These are phyloP conservation scores for Globisporangium irregulare DNA, from an alignment of 352 stramenopile genomes.

Conservation along the genomic window DNA sequence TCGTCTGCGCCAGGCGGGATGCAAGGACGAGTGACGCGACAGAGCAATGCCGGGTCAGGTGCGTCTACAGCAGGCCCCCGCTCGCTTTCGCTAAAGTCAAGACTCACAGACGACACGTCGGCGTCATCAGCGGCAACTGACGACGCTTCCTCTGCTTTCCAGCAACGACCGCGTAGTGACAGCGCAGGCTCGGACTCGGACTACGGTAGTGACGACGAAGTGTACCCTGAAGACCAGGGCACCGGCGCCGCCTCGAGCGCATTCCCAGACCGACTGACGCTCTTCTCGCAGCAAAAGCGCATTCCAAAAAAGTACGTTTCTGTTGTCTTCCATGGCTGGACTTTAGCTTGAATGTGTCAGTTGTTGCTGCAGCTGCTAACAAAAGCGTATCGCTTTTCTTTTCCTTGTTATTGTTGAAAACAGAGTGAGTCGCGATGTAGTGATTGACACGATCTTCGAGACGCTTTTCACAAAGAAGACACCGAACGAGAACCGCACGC, in stretches of 20 bases:
- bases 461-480: conserved; percentile 58
- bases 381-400: background rate
- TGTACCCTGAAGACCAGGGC: conserved; percentile 49
- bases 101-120: conserved; percentile 20
- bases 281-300: conserved; percentile 81
- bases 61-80: conserved; percentile 6
- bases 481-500: conserved; percentile 16
- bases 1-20: conserved; percentile 2
- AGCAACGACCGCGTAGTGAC: conserved; percentile 37
- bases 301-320: conserved; percentile 48
- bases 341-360: background rate
- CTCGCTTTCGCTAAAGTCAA: conserved; percentile 32
- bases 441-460: conserved; percentile 82
- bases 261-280: conserved; percentile 66
- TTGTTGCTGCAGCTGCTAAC: background rate
- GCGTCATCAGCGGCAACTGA: conserved; percentile 16
- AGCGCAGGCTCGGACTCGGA: conserved; percentile 43
- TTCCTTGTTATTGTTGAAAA: background rate
- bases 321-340: background rate
- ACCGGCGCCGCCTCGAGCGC: conserved; percentile 33
- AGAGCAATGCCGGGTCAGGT: conserved; percentile 18
- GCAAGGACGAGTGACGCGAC: conserved; percentile 15
- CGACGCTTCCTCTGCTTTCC: background rate
- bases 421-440: conserved; percentile 71
- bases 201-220: conserved; percentile 54